Conservation (phyloP, 306 rosid genomes). For the Corylus heterophylla region DNA sequence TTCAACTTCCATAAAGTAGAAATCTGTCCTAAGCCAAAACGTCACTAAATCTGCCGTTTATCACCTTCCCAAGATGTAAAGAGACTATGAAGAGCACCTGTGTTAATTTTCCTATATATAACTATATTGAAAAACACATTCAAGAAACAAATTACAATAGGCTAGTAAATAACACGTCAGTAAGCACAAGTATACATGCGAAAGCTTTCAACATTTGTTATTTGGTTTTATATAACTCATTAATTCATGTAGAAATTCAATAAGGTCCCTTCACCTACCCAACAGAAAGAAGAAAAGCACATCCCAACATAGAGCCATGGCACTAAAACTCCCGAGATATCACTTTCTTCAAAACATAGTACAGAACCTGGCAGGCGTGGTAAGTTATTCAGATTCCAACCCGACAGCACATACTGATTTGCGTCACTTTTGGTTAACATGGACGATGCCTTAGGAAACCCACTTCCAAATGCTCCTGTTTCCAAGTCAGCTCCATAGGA, state of each 20-base stretch:
- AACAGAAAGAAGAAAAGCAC: conserved; percentile 99
- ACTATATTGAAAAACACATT: neutral
- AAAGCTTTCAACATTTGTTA: neutral
- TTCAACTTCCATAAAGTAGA: neutral
- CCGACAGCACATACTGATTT: conserved; percentile 65
- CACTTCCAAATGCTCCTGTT: conserved; percentile 83
- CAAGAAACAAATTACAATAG: neutral
- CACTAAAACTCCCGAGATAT: conserved; percentile 95
- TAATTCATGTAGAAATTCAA: conserved; percentile 6
- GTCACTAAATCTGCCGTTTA: neutral
- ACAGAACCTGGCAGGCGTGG: conserved; percentile 92
- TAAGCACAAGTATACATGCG: neutral
- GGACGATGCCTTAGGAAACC: conserved; percentile 79
- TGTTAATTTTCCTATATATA: neutral
- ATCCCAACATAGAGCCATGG: conserved; percentile 98
- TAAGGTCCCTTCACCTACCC: conserved; percentile 68
- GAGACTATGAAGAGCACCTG: neutral
- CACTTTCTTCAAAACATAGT: conserved; percentile 77
- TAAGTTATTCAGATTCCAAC: conserved; percentile 92
- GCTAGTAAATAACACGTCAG: neutral
- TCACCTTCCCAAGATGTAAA: neutral
- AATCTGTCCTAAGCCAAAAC: neutral
- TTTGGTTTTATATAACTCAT: neutral
- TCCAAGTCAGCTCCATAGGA: conserved; percentile 95
- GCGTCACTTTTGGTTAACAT: conserved; percentile 29